Evolutionary conservation across 805 yeast genomes (phyloP).

Genomic region (Ogataea methylovora): DNA sequence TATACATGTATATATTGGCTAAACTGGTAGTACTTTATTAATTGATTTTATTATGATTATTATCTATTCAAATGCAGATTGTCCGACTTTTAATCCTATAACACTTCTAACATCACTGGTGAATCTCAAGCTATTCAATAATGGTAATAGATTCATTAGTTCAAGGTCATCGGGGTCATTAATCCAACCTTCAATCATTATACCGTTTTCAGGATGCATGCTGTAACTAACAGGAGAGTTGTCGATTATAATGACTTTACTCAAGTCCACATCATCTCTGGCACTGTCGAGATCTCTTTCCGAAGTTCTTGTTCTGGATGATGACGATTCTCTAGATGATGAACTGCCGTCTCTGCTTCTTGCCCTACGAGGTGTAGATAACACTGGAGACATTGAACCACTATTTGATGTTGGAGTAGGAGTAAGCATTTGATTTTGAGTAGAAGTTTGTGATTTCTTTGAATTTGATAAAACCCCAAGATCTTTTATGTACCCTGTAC

Average conservation of each 20-base stretch:
- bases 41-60: too few relatives aligned
- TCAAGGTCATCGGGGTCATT: slow-evolving; percentile 91
- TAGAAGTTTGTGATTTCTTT: too few relatives aligned
- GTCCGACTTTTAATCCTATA: slow-evolving; percentile 70
- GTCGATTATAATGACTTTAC: slow-evolving; percentile 72
- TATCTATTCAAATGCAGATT: slow-evolving; percentile 41
- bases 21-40: too few relatives aligned
- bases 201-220: slow-evolving; percentile 78
- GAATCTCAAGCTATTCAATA: slow-evolving; percentile 66
- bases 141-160: slow-evolving; percentile 71
- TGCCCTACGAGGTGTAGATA: background rate
- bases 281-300: background rate
- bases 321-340: slow-evolving; percentile 3
- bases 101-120: slow-evolving; percentile 81
- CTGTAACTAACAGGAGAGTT: slow-evolving; percentile 90
- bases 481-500: slow-evolving; percentile 85
- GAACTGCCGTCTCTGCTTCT: slow-evolving; percentile 5
- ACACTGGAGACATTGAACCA: background rate
- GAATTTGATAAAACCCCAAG: slow-evolving; percentile 24
- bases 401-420: background rate
- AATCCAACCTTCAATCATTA: slow-evolving; percentile 96
- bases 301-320: slow-evolving; percentile 1
- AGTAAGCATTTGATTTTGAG: background rate
- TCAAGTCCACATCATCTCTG: slow-evolving; percentile 38
- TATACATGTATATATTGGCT: too few relatives aligned